phyloP scores from a whole-genome alignment of 2,329 filamentous ascomycete species.

The Penicillium hordei region DNA sequence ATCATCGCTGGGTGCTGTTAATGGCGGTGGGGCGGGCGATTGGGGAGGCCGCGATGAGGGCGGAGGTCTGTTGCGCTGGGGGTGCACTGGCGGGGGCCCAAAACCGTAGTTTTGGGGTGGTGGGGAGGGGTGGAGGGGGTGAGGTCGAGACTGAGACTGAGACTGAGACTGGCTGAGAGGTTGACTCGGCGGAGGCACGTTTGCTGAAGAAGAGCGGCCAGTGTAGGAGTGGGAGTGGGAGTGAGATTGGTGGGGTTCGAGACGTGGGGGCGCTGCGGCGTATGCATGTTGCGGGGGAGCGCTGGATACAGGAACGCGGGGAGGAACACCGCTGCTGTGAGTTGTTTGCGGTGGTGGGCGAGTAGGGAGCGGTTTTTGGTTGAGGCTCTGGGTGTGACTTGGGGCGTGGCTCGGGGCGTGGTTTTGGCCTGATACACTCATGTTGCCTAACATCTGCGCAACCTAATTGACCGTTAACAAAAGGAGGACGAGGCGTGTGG shows the following conservation, averaged over 20 bases:
- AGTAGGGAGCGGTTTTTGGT: conserved; percentile 29
- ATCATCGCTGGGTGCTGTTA: conserved; percentile 51
- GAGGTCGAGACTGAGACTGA: conserved; percentile 48
- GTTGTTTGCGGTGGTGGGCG: conserved; percentile 27
- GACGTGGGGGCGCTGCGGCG: conserved; percentile 19
- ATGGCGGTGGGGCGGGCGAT: conserved; percentile 58
- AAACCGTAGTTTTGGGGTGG: conserved; percentile 51
- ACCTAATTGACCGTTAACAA: conserved; percentile 33
- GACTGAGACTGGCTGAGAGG: conserved; percentile 37
- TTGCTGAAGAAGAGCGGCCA: conserved; percentile 19
- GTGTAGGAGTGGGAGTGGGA: conserved; percentile 21
- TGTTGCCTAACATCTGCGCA: conserved; percentile 46
- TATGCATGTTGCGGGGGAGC: conserved; percentile 23
- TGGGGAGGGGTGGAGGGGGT: conserved; percentile 45
- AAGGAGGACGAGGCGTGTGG: not conserved
- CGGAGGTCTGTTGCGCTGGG: conserved; percentile 57
- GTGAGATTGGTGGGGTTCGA: conserved; percentile 15
- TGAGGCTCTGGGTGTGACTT: conserved; percentile 17
- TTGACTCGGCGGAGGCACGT: conserved; percentile 21
- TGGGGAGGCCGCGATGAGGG: conserved; percentile 64
- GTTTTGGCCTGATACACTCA: conserved; percentile 33
- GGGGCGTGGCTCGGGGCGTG: conserved; percentile 14
- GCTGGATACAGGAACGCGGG: conserved; percentile 29
- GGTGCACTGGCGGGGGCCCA: conserved; percentile 52
- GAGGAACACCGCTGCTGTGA: conserved; percentile 24